A percentile compares a stretch with the other conserved stretches of the same genome.
These are phyloP conservation scores for Panicum miliaceum DNA, from an alignment of 176 grass and related monocot species.

Conservation along the genomic window DNA sequence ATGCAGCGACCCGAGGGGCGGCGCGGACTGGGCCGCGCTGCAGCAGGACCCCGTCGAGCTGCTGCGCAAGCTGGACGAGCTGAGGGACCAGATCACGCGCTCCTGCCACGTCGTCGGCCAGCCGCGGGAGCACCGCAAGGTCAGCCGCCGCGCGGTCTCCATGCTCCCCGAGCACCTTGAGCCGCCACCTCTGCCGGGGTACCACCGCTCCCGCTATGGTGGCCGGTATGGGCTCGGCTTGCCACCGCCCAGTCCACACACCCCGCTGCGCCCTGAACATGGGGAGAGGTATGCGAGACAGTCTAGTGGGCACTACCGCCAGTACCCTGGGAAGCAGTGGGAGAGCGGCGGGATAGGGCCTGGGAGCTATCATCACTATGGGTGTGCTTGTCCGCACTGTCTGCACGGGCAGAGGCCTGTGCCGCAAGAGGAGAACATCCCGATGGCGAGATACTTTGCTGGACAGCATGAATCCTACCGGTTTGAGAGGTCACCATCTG, in stretches of 20 bases:
- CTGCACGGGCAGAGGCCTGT: constrained; percentile 38
- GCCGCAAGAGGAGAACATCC: constrained; percentile 52
- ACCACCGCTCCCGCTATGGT: constrained; percentile 52
- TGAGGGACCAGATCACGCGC: constrained; percentile 79
- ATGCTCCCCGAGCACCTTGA: constrained; percentile 45
- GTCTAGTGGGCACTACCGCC: constrained; percentile 46
- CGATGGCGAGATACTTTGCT: constrained; percentile 56
- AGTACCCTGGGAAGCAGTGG: constrained; percentile 56
- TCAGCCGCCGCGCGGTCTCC: constrained; percentile 40
- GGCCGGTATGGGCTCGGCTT: constrained; percentile 41
- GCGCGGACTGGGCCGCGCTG: constrained; percentile 48
- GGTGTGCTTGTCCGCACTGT: constrained; percentile 50
- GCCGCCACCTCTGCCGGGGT: constrained; percentile 32
- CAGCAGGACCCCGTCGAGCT: constrained; percentile 77
- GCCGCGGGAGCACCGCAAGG: constrained; percentile 44
- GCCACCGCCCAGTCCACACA: constrained; percentile 42
- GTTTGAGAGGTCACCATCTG: constrained; percentile 55
- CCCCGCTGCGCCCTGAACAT: constrained; percentile 38
- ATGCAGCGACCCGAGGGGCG: constrained; percentile 54
- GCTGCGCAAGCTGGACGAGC: constrained; percentile 85
- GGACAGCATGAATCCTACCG: constrained; percentile 55
- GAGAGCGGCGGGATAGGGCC: constrained; percentile 49
- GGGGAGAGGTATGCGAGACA: constrained; percentile 44
- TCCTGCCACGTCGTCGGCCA: constrained; percentile 61
- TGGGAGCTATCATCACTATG: constrained; percentile 47